Conservation (phyloP, 768 basidiomycete genomes). For the Pleurotus platypus region DNA sequence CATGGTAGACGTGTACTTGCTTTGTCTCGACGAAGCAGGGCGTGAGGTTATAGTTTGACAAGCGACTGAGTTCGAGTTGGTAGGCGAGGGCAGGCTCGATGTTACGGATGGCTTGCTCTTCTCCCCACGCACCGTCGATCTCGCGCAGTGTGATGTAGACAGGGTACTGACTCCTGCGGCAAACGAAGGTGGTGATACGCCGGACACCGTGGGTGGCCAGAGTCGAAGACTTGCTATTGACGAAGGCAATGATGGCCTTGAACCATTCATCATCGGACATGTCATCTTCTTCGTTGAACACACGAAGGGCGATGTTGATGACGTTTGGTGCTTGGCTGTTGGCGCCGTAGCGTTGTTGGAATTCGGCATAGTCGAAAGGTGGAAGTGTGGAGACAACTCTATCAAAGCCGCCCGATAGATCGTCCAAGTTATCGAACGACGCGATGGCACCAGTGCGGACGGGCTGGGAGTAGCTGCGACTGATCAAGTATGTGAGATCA, state of each 20-base stretch:
- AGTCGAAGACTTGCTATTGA: slow-evolving; percentile 63
- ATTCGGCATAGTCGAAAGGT: slow-evolving; percentile 66
- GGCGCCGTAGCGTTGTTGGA: slow-evolving; percentile 69
- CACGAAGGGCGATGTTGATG: slow-evolving; percentile 88
- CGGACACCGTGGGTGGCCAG: slow-evolving; percentile 80
- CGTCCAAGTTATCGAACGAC: slow-evolving; percentile 75
- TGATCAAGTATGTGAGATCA: slow-evolving; percentile 92
- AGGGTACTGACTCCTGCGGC: slow-evolving; percentile 88
- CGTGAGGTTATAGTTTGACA: slow-evolving; percentile 94
- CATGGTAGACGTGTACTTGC: slow-evolving; percentile 98
- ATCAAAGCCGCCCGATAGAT: slow-evolving; percentile 70
- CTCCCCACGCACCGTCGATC: slow-evolving; percentile 71
- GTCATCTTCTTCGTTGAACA: slow-evolving; percentile 80
- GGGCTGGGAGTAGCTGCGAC: slow-evolving; percentile 82
- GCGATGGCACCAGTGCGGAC: slow-evolving; percentile 88
- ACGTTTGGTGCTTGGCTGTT: slow-evolving; percentile 84
- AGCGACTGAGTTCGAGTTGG: slow-evolving; percentile 94
- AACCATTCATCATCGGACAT: slow-evolving; percentile 76
- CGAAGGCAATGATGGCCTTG: slow-evolving; percentile 62
- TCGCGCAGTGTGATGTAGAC: slow-evolving; percentile 91
- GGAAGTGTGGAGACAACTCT: slow-evolving; percentile 75
- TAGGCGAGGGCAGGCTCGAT: slow-evolving; percentile 97
- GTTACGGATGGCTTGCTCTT: slow-evolving; percentile 96
- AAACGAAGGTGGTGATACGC: slow-evolving; percentile 88
- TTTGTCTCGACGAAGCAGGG: slow-evolving; percentile 97